Evolutionary conservation across 495 filamentous ascomycete species (phyloP), one percentile per base, ranked within the genome.

Genomic region (Oidiodendron maius): DNA sequence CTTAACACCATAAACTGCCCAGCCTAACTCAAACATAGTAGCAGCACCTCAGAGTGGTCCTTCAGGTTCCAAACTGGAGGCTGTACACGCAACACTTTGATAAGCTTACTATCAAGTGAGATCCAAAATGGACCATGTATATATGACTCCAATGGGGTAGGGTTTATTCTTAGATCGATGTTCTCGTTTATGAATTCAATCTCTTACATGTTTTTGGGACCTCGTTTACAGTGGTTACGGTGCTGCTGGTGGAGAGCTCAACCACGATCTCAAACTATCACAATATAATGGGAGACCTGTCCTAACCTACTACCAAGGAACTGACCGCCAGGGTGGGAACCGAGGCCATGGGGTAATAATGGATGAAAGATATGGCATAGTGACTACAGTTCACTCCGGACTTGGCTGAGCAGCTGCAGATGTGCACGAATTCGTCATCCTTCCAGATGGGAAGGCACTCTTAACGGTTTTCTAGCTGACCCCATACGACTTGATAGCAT

Each of bases 401-500:
- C 4, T 24, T 26, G 41, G 8, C 3, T 6, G 41, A 25, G 22
- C 20, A 4, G 2, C 41, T 25, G 10, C 3, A 71, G 41, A 44
- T 44, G 21, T 44, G 5, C 71, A 76, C 40, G 72, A 77, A 46
- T 71, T 74, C 37, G 65, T 60, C 23, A 67, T 75, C 44, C 74
- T 69, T 1, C 46, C 41, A 32, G 65, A 75, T 32, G 62, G 71
- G n/a, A 81, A 76, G 0, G 74, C 72, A 18, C 46, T 79, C 11
- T 69, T 75, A 32, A 67, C 70, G 5, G 61, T 73, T 17, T 80
- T 76, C 48, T 64, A 76, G 21, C 61, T 63, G 1, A 60, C 63
- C 4, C 54, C 53, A 0, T 64, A 64, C 5, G 68, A 80, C 45
- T 55, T 80, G 10, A 61, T 61, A 1, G 50, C 61, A 3, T 63